Conservation (phyloP, 768 basidiomycete species). For the Boletus fagicola region DNA sequence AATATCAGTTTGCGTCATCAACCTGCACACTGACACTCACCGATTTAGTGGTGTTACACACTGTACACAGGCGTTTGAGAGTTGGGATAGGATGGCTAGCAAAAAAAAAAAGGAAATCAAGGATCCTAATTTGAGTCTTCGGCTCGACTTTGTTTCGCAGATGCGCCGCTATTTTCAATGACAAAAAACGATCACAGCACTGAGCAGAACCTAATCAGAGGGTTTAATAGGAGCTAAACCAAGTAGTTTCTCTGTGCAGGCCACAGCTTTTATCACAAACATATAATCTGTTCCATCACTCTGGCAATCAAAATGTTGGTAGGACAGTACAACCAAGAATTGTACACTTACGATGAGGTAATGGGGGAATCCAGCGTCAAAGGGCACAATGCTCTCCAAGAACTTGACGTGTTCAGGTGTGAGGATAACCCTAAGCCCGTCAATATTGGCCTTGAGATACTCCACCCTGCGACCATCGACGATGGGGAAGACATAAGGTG, state of each 20-base stretch:
- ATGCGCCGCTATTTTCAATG: background rate
- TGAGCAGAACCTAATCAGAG: background rate
- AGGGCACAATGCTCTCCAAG: conserved; percentile 32
- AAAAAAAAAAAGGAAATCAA: too few species aligned
- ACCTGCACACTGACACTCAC: too few species aligned
- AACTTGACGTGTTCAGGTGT: conserved; percentile 35
- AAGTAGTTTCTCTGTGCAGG: conserved; percentile 21
- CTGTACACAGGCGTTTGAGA: too few species aligned
- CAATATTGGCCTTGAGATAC: conserved; percentile 40
- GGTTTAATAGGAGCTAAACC: background rate
- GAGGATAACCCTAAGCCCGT: conserved; percentile 40
- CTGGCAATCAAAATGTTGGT: conserved; percentile 5
- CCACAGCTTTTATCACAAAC: conserved; percentile 13
- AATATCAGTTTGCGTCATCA: too few species aligned
- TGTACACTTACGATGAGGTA: conserved; percentile 28
- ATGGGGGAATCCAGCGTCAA: conserved; percentile 39
- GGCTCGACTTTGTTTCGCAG: too few species aligned
- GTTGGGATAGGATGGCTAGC: too few species aligned
- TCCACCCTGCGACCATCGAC: conserved; percentile 42
- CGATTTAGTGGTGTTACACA: too few species aligned
- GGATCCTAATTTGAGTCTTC: too few species aligned
- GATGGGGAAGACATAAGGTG: conserved; percentile 28
- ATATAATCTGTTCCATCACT: conserved; percentile 27
- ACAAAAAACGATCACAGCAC: background rate
- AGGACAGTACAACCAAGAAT: background rate